Conservation (phyloP, 805 yeast species). For the Saccharomyces jurei region DNA sequence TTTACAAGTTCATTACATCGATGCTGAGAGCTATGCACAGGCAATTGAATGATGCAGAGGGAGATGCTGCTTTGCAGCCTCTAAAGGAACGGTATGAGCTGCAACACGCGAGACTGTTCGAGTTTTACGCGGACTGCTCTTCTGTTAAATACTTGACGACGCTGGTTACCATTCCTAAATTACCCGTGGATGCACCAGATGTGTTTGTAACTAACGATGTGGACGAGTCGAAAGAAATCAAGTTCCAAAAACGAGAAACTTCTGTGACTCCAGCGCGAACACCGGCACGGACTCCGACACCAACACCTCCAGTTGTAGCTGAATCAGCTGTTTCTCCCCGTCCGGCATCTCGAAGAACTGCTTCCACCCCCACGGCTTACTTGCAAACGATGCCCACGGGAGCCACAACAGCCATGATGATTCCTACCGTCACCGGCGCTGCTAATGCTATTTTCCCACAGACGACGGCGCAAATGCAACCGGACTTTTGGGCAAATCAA, state of each 20-base stretch:
- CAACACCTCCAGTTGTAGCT: neutral
- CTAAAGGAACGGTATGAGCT: conserved; percentile 61
- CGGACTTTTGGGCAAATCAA: conserved; percentile 13
- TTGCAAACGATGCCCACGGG: conserved; percentile 1
- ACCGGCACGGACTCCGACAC: conserved; percentile 1
- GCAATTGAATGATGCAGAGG: conserved; percentile 43
- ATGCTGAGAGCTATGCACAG: conserved; percentile 83
- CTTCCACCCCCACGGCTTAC: neutral
- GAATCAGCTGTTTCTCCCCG: neutral
- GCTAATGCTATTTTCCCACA: conserved; percentile 31
- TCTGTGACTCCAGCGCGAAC: neutral
- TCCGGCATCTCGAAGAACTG: neutral
- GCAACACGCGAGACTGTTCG: conserved; percentile 62
- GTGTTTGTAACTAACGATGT: conserved; percentile 16
- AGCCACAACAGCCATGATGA: neutral
- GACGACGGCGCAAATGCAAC: conserved; percentile 27
- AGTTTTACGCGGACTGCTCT: conserved; percentile 85
- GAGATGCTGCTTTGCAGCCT: conserved; percentile 69
- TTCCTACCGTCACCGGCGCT: conserved; percentile 16
- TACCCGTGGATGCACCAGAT: conserved; percentile 34
- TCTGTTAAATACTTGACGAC: conserved; percentile 74
- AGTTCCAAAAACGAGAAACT: conserved; percentile 6
- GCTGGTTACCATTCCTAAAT: conserved; percentile 44
- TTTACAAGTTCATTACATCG: conserved; percentile 77
- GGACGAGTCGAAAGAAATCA: conserved; percentile 9